These are phyloP conservation scores for Avicennia marina DNA, from an alignment of 257 asterid genomes.

Conservation along the genomic window DNA sequence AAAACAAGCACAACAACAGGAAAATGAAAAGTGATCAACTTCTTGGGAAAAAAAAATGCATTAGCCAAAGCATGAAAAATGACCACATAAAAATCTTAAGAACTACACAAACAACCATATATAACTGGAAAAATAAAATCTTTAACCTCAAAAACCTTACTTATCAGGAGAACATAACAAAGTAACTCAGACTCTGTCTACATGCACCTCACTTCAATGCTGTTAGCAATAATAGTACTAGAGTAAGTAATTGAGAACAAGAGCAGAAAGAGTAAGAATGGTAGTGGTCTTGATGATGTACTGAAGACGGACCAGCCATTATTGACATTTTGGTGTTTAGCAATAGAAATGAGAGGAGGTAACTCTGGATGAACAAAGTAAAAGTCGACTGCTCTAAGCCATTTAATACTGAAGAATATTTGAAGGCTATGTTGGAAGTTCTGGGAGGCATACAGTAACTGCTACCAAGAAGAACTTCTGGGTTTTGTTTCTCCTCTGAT, in stretches of 20 bases:
- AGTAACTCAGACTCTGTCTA: background rate
- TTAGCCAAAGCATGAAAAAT: background rate
- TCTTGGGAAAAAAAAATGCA: background rate
- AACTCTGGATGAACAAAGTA: background rate
- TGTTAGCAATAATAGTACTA: background rate
- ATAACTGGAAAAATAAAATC: background rate
- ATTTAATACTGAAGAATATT: constrained; percentile 16
- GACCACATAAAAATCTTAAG: background rate
- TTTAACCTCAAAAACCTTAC: background rate
- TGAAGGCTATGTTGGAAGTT: constrained; percentile 1
- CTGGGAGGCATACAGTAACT: background rate
- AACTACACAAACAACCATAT: background rate
- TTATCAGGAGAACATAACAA: background rate
- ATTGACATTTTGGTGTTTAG: background rate
- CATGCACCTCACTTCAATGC: background rate
- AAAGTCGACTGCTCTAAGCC: constrained; percentile 19
- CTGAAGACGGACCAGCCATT: background rate
- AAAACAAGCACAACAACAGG: constrained; percentile 8
- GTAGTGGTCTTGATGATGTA: constrained; percentile 3
- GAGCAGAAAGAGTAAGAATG: background rate
- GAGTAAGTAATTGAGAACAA: constrained; percentile 2
- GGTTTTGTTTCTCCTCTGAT: background rate
- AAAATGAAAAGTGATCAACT: background rate
- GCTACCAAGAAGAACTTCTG: background rate
- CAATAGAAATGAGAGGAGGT: background rate